These are phyloP conservation scores for Colletotrichum costaricense DNA, from an alignment of 2,329 filamentous ascomycete genomes.

Conservation along the genomic window DNA sequence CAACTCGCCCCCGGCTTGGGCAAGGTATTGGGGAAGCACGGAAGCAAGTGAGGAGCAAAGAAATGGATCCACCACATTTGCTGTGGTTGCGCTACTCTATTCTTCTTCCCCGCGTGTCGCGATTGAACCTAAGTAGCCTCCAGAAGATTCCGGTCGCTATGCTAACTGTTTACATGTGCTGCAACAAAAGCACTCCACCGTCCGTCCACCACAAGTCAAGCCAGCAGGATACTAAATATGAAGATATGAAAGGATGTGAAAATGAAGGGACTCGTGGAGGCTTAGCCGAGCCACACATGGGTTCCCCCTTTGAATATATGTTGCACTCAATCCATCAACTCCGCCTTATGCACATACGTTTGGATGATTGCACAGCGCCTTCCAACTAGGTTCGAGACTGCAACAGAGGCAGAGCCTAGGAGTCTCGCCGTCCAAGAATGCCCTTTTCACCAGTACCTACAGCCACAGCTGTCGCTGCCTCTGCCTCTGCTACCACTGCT, in stretches of 20 bases:
- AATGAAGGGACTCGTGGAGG: background rate
- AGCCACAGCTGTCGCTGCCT: background rate
- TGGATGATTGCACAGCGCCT: constrained; percentile 30
- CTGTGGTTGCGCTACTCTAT: constrained; percentile 2
- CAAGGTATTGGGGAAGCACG: background rate
- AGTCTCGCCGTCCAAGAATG: background rate
- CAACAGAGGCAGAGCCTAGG: background rate
- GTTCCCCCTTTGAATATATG: constrained; percentile 20
- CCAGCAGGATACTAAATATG: constrained; percentile 8
- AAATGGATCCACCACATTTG: constrained; percentile 14
- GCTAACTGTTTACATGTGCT: constrained; percentile 32
- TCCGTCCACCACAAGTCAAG: constrained; percentile 6
- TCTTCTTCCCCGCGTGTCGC: constrained; percentile 12
- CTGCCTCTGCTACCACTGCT: background rate
- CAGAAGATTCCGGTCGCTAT: constrained; percentile 31
- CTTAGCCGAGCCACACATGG: background rate
- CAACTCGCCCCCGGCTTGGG: background rate
- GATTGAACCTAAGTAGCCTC: constrained; percentile 25
- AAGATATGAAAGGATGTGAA: constrained; percentile 4
- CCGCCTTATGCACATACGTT: constrained; percentile 32
- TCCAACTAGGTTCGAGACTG: background rate
- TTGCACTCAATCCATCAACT: constrained; percentile 31
- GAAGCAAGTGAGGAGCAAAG: background rate
- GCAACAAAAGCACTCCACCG: constrained; percentile 18
- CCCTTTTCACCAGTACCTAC: background rate